These are phyloP conservation scores for Monosporascus cannonballus DNA, from an alignment of 2,329 filamentous ascomycete species.

Conservation along the genomic window DNA sequence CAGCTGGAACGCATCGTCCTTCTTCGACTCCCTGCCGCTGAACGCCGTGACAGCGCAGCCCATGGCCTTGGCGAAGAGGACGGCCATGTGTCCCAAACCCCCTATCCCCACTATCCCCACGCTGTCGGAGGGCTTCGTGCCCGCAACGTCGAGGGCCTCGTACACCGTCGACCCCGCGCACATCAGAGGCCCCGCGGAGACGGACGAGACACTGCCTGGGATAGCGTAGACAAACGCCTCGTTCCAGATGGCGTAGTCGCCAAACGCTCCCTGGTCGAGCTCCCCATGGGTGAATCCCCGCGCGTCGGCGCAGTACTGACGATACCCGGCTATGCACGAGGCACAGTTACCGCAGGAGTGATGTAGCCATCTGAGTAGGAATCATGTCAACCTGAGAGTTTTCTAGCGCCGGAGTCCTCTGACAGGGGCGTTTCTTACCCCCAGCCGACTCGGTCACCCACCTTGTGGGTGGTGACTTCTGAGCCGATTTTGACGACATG, in stretches of 20 bases:
- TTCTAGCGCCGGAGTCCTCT: not conserved
- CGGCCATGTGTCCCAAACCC: conserved; percentile 56
- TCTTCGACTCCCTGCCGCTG: not conserved
- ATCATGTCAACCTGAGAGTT: not conserved
- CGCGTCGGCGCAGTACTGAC: conserved; percentile 24
- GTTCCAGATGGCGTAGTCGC: conserved; percentile 26
- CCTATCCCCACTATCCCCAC: conserved; percentile 47
- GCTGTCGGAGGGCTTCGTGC: conserved; percentile 18
- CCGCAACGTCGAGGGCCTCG: conserved; percentile 20
- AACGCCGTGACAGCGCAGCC: conserved; percentile 27
- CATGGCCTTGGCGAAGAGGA: conserved; percentile 59
- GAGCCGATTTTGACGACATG: conserved; percentile 23
- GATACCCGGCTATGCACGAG: conserved; percentile 7
- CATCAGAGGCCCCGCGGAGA: conserved; percentile 38
- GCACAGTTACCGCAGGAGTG: conserved; percentile 26
- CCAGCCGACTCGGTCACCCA: conserved; percentile 30
- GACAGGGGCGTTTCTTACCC: conserved; percentile 12
- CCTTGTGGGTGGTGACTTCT: conserved; percentile 22
- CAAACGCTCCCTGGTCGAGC: conserved; percentile 30
- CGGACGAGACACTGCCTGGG: conserved; percentile 29
- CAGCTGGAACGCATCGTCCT: conserved; percentile 6
- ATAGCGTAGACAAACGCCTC: conserved; percentile 33
- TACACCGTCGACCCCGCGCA: conserved; percentile 39
- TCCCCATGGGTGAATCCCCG: conserved; percentile 28
- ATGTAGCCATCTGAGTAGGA: conserved; percentile 2